These are phyloP conservation scores for Chytridiales sp. DNA, from an alignment of 371 early-diverging fungal species.

Conservation along the genomic window DNA sequence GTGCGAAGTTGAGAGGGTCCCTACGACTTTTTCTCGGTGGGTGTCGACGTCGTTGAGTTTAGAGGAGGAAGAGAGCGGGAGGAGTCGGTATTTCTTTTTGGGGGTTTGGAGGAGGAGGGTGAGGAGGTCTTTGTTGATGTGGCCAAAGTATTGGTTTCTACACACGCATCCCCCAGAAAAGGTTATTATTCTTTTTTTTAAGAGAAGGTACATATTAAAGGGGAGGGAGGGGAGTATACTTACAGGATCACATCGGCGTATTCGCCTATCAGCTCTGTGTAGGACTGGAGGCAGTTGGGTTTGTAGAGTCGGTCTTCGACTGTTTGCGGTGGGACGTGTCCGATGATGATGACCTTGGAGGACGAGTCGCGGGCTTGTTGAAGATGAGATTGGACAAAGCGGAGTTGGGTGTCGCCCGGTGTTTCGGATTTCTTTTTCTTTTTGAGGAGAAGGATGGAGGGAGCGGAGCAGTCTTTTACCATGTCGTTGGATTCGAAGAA, in stretches of 20 bases:
- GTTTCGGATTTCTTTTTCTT: slow-evolving; percentile 10
- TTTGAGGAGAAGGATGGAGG: neutral
- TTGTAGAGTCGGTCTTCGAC: slow-evolving; percentile 21
- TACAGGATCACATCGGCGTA: slow-evolving; percentile 41
- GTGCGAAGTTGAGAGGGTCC: neutral
- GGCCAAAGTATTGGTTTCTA: slow-evolving; percentile 36
- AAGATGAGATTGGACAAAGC: slow-evolving; percentile 32
- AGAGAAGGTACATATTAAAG: neutral
- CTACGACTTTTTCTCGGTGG: neutral
- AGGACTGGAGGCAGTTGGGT: slow-evolving; percentile 31
- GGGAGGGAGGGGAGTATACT: neutral
- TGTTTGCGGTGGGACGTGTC: slow-evolving; percentile 43
- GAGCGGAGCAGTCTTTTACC: slow-evolving; percentile 26
- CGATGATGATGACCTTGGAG: slow-evolving; percentile 31
- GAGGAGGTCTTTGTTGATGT: slow-evolving; percentile 41
- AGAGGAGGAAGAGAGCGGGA: neutral
- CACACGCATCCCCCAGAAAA: neutral
- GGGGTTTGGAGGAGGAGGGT: slow-evolving; percentile 1
- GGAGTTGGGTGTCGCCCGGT: slow-evolving; percentile 32
- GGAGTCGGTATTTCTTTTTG: slow-evolving; percentile 4
- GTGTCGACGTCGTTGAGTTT: neutral
- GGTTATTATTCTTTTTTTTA: neutral
- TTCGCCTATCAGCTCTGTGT: slow-evolving; percentile 34
- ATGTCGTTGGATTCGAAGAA: slow-evolving; percentile 28
- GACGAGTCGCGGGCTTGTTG: slow-evolving; percentile 7